Evolutionary conservation across 202 grass and related monocot genomes (phyloP).

Genomic region (Miscanthus sacchariflorus): DNA sequence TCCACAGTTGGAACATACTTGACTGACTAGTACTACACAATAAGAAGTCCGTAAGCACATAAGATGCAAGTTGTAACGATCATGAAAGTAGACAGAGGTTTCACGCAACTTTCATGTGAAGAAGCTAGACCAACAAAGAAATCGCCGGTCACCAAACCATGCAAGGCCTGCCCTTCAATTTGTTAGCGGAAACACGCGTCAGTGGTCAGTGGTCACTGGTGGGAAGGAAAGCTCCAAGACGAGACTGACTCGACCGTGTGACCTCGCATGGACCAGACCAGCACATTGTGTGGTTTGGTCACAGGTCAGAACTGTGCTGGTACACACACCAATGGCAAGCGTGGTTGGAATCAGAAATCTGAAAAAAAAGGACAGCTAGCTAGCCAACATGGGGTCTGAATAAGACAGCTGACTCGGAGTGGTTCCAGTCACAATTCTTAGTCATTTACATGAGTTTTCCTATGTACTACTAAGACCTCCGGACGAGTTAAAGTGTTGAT

Average conservation of each 20-base stretch:
- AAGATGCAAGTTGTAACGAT: not conserved
- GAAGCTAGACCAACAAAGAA: not conserved
- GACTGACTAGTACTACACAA: not conserved
- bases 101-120: not conserved
- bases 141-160: not conserved
- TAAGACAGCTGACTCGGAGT: not conserved
- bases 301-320: not conserved
- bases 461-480: no score
- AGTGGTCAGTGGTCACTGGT: not conserved
- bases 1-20: not conserved
- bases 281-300: not conserved
- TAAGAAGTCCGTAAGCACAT: not conserved
- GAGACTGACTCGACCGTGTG: not conserved
- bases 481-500: not conserved
- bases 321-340: not conserved
- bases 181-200: conserved; percentile 10
- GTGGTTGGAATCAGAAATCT: not conserved
- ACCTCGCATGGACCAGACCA: not conserved
- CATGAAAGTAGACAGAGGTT: not conserved
- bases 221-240: conserved; percentile 2
- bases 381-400: not conserved
- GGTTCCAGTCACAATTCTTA: not conserved
- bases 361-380: no score
- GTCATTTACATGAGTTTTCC: not conserved
- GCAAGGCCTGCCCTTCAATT: not conserved